These are phyloP conservation scores for Detonula confervacea DNA, from an alignment of 352 stramenopile genomes.

Conservation along the genomic window DNA sequence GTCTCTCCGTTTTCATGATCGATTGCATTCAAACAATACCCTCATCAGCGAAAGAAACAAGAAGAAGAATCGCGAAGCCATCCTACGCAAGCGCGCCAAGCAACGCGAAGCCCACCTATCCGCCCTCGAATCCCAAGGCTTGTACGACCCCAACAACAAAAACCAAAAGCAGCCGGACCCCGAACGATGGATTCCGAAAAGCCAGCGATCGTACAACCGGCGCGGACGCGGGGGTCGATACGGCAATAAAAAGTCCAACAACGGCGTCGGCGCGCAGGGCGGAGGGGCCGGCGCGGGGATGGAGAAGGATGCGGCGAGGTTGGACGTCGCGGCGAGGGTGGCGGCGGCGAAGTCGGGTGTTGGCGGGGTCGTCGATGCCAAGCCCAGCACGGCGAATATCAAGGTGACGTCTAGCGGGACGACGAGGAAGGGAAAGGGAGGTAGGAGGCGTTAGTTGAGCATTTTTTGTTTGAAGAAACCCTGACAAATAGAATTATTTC, in stretches of 20 bases:
- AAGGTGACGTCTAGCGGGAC: conserved; percentile 55
- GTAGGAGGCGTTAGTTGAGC: conserved; percentile 18
- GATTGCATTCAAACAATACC: background rate
- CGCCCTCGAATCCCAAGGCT: conserved; percentile 71
- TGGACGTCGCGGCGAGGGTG: conserved; percentile 84
- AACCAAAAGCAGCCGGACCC: conserved; percentile 80
- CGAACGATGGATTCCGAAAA: conserved; percentile 88
- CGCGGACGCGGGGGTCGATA: conserved; percentile 55
- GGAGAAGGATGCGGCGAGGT: conserved; percentile 81
- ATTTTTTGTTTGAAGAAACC: no score
- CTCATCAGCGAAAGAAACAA: conserved; percentile 40
- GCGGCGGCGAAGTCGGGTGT: conserved; percentile 44
- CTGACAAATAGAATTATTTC: no score
- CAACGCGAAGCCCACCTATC: conserved; percentile 77
- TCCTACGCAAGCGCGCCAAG: conserved; percentile 65
- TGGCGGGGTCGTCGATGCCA: conserved; percentile 9
- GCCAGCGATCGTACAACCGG: conserved; percentile 84
- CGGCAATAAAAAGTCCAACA: conserved; percentile 59
- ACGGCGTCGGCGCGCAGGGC: conserved; percentile 80
- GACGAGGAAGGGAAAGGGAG: conserved; percentile 52
- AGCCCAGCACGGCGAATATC: conserved; percentile 67
- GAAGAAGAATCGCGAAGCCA: conserved; percentile 64
- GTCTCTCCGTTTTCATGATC: background rate
- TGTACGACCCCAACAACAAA: conserved; percentile 80
- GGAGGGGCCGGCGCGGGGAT: conserved; percentile 73